Evolutionary conservation across 1,139 yeast genomes (phyloP), one percentile per base, ranked within the genome.

Genomic region (Zygosaccharomyces sapae): DNA sequence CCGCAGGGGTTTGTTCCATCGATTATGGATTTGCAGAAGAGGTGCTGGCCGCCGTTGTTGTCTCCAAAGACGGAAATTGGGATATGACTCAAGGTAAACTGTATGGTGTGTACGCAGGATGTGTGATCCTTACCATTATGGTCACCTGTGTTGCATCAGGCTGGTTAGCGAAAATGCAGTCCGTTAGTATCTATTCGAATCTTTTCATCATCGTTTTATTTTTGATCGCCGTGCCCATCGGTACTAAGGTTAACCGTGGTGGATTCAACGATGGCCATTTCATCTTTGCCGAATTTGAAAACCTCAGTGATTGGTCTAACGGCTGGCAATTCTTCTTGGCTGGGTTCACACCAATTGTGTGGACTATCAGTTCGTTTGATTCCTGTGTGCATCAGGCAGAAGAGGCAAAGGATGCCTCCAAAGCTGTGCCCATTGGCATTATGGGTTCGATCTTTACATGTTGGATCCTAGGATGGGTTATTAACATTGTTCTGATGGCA

Each of bases 281-380:
- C 54, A 81, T 82, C 43, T 84, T 83, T 63, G 79, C 81, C 20
- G 68, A 75, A 48, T 72, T 75, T 40, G 71, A 75, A 35, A 82
- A 82, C 60, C 66, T 65, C 38, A 69, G 81, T 18, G 74, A 70
- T 35, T 85, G 87, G 84, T 71, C 77, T 7, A 64, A 68, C 13
- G 89, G 87, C 10, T 83, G 86, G 84, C 74, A 80, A 58, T 71
- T 60, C 67, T 67, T 62, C 60, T 66, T 55, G 63, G 53, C 58
- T 16, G 68, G 67, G 19, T 52, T 63, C 76, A 74, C 81, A 73
- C 80, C 86, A 1, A 81, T 84, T 1, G 76, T 77, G 44, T 79
- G 83, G 84, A 76, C 81, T n/a, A 78, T 79, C 57, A 81, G 81
- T 54, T 81, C 85, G 0, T 83, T 81, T 60, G 89, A 83, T 62